phyloP scores from a whole-genome alignment of 768 basidiomycete genomes.

The Lactifluus pinguis region DNA sequence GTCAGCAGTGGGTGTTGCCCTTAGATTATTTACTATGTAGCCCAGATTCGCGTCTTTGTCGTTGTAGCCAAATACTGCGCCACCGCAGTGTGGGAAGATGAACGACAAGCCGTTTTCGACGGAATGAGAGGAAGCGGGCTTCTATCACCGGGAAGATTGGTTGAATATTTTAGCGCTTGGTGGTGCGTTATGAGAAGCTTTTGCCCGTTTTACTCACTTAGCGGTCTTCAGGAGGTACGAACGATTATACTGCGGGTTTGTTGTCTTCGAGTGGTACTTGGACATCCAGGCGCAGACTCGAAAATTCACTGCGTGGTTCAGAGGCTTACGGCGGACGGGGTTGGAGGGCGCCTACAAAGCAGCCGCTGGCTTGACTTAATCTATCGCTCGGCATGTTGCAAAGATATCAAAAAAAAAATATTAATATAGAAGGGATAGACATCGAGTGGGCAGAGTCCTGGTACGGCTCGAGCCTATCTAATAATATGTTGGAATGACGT shows the following conservation, averaged over 20 bases:
- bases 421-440: slow-evolving; percentile 9
- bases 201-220: background rate
- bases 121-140: slow-evolving; percentile 44
- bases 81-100: slow-evolving; percentile 68
- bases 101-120: slow-evolving; percentile 30
- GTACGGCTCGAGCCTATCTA: background rate
- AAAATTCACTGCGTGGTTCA: slow-evolving; percentile 53
- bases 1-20: slow-evolving; percentile 10
- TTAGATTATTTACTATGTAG: slow-evolving; percentile 14
- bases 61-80: slow-evolving; percentile 87
- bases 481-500: background rate
- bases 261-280: slow-evolving; percentile 49
- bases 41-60: slow-evolving; percentile 76
- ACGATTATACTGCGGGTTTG: slow-evolving; percentile 40
- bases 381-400: background rate
- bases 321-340: slow-evolving; percentile 50
- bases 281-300: slow-evolving; percentile 51
- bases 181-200: slow-evolving; percentile 40
- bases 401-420: slow-evolving; percentile 15
- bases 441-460: background rate
- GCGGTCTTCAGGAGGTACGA: slow-evolving; percentile 46
- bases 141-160: slow-evolving; percentile 37
- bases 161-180: slow-evolving; percentile 51
- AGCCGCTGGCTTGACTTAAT: slow-evolving; percentile 52
- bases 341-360: slow-evolving; percentile 60